Evolutionary conservation across 2,329 filamentous ascomycete genomes (phyloP).

Genomic region (Lachnellula willkommii): DNA sequence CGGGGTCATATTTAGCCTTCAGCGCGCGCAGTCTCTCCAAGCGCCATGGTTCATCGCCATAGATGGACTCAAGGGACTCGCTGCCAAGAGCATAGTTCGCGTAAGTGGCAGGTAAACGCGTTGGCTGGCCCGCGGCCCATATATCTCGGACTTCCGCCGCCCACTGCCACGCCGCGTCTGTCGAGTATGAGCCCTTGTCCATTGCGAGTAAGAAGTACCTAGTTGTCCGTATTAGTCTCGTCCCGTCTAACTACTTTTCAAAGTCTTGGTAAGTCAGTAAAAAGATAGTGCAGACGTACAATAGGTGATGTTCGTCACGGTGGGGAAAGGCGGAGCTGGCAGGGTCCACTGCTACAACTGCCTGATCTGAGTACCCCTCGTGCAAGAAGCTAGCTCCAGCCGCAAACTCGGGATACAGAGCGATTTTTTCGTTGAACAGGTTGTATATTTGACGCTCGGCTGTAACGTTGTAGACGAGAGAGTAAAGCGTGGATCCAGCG

Average conservation of each 20-base stretch:
- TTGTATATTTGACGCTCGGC: background rate
- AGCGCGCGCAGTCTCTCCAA: background rate
- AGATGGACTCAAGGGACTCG: background rate
- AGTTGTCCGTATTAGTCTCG: too few relatives aligned
- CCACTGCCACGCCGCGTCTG: background rate
- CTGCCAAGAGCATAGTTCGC: constrained; percentile 3
- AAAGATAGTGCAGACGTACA: background rate
- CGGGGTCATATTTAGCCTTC: constrained; percentile 1
- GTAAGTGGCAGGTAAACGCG: background rate
- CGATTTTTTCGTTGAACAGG: background rate
- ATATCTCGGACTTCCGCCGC: background rate
- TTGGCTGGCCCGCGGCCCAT: constrained; percentile 1
- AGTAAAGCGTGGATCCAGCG: background rate
- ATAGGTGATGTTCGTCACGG: background rate
- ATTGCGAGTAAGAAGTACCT: too few relatives aligned
- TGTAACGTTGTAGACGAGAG: constrained; percentile 1
- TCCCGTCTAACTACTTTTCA: too few relatives aligned
- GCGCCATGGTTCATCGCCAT: constrained; percentile 5
- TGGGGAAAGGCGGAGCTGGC: background rate
- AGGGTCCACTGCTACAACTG: background rate
- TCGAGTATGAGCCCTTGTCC: too few relatives aligned
- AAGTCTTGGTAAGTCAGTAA: too few relatives aligned
- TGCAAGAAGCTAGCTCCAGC: background rate
- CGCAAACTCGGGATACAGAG: background rate
- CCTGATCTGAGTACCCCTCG: background rate